Evolutionary conservation across 345 rosid genomes (phyloP).

Genomic region (Litchi chinensis): DNA sequence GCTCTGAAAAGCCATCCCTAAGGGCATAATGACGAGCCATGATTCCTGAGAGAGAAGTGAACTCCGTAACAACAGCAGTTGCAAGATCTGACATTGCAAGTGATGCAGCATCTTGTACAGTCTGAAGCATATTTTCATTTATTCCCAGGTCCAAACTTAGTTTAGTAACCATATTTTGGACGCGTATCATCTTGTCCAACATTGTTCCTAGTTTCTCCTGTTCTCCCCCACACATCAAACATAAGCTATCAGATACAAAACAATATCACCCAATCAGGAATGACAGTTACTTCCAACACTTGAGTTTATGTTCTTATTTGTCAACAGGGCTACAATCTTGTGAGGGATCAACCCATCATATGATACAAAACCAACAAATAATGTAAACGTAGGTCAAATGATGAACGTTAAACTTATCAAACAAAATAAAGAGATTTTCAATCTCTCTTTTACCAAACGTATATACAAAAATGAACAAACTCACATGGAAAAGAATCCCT

Average conservation of each 20-base stretch:
- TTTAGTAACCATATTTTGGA: conserved; percentile 55
- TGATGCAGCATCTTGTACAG: conserved; percentile 76
- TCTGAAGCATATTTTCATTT: conserved; percentile 51
- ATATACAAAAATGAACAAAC: conserved; percentile 29
- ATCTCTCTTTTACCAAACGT: background rate
- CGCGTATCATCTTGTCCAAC: conserved; percentile 80
- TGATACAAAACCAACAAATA: background rate
- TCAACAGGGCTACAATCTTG: conserved; percentile 1
- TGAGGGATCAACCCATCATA: conserved; percentile 1
- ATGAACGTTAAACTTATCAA: background rate
- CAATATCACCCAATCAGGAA: background rate
- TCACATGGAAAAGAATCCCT: conserved; percentile 95
- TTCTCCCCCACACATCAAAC: conserved; percentile 26
- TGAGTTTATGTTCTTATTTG: conserved; percentile 3
- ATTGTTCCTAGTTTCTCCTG: conserved; percentile 97
- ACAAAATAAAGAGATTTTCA: conserved; percentile 1
- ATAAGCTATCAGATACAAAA: conserved; percentile 20
- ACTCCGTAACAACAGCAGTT: conserved; percentile 88
- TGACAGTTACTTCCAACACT: background rate
- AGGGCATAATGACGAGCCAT: conserved; percentile 98
- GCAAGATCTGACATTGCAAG: conserved; percentile 98
- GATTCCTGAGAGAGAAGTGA: conserved; percentile 87
- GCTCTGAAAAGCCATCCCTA: conserved; percentile 81
- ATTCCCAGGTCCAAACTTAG: conserved; percentile 55
- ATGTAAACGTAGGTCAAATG: background rate